phyloP scores from a whole-genome alignment of 75 land plant genomes.

The Larix kaempferi region DNA sequence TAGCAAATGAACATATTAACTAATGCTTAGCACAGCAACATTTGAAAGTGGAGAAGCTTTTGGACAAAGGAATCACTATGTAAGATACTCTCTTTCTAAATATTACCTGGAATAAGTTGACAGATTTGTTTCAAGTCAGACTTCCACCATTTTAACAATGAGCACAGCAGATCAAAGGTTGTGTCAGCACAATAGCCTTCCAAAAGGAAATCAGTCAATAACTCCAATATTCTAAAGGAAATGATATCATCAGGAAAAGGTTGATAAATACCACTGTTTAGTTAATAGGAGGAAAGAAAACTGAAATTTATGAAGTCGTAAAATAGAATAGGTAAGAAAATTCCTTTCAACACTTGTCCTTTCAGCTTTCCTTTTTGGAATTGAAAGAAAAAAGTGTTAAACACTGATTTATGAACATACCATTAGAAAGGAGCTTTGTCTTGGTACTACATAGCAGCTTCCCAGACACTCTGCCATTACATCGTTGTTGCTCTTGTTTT shows the following conservation, averaged over 20 bases:
- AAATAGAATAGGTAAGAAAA: not conserved
- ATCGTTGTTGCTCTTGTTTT: constrained; percentile 31
- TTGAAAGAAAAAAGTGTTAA: not conserved
- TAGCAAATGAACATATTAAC: too few species aligned
- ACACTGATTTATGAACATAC: constrained; percentile 16
- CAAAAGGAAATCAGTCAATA: not conserved
- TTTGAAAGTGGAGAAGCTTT: too few species aligned
- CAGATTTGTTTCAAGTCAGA: constrained; percentile 53
- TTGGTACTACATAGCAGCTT: constrained; percentile 40
- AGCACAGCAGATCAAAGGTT: constrained; percentile 5
- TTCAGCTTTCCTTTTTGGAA: constrained; percentile 6
- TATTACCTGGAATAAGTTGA: constrained; percentile 55
- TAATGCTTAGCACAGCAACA: too few species aligned
- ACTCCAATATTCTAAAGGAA: not conserved
- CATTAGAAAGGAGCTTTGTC: constrained; percentile 51
- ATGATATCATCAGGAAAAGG: not conserved
- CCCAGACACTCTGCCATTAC: constrained; percentile 44
- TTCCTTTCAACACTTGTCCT: not conserved
- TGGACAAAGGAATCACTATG: too few species aligned
- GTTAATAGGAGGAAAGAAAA: not conserved
- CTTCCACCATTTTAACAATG: constrained; percentile 21
- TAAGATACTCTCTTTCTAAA: too few species aligned
- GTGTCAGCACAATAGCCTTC: not conserved
- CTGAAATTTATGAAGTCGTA: not conserved
- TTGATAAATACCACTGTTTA: too few species aligned